Percentiles rank a stretch among this genome's conserved stretches.
These are phyloP conservation scores for Cnidoscolus chayamansa DNA, from an alignment of 441 rosid genomes.

Conservation along the genomic window DNA sequence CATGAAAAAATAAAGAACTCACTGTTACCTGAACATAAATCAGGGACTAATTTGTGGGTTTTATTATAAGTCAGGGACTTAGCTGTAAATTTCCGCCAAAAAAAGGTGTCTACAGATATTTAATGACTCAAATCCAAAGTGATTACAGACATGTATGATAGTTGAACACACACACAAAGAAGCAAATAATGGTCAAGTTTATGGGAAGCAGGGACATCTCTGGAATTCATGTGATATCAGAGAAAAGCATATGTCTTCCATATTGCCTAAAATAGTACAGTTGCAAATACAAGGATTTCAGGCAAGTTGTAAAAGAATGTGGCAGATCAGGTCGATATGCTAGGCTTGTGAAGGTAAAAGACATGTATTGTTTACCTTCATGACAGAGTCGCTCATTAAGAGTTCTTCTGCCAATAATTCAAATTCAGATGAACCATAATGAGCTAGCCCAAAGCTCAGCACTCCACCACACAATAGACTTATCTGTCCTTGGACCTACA, in stretches of 20 bases:
- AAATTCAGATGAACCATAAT: conserved; percentile 88
- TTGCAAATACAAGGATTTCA: not conserved
- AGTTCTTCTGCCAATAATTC: conserved; percentile 97
- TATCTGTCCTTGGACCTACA: conserved; percentile 95
- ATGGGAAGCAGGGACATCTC: not conserved
- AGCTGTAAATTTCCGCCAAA: not conserved
- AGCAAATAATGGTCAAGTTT: not conserved
- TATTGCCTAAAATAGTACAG: not conserved
- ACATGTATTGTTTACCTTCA: conserved; percentile 52
- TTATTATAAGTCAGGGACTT: no score
- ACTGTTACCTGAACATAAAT: no score
- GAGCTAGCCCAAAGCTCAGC: conserved; percentile 90
- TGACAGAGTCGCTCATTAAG: conserved; percentile 92
- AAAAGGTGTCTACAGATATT: not conserved
- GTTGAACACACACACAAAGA: not conserved
- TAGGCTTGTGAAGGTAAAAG: conserved; percentile 7
- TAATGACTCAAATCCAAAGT: not conserved
- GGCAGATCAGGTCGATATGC: conserved; percentile 1
- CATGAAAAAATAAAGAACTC: no score
- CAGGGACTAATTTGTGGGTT: no score
- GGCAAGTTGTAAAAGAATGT: not conserved
- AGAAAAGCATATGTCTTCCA: not conserved
- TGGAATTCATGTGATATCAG: not conserved
- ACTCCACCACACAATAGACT: conserved; percentile 68
- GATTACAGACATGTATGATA: no score